Evolutionary conservation across 495 filamentous ascomycete genomes (phyloP), one percentile per base, ranked within the genome.

Genomic region (Hypoxylon fragiforme): DNA sequence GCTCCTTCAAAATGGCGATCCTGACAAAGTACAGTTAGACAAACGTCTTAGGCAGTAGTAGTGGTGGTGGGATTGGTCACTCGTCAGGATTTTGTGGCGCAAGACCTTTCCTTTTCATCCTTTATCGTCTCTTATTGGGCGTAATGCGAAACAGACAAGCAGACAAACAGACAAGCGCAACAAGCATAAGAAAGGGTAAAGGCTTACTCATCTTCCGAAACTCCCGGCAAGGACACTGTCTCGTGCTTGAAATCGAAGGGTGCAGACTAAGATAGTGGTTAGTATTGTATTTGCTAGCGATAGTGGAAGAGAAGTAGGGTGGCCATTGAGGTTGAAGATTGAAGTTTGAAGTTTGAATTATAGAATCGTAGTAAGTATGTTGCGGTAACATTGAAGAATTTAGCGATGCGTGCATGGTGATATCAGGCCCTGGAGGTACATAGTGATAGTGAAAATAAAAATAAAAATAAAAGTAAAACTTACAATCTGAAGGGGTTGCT

Each of bases 201-300:
- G 0, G 44, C 70, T 60, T 69, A 76, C 75, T 78, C 71, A 45
- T 76, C 68, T 39, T 74, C 64, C 14, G 68, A 70, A 8, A 77
- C 44, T 30, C 74, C 74, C 11, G 74, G 74, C 0, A 77, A 48
- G 2, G 51, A 61, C 32, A 66, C 43, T 16, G 65, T 39, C 56
- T 73, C 68, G 16, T 68, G 68, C 59, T 73, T 72, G 64, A 78
- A 76, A 55, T 74, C 60, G 67, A 75, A 78, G 3, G 76, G 74
- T 3, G 65, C 66, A 7, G 75, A 77, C 74, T 76, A 40, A 28
- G 24, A 56, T 14, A 32, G n/a, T n/a, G n/a, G n/a, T n/a, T n/a
- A n/a, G n/a, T 20, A n/a, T 16, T n/a, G 13, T 20, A 30, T 14
- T n/a, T 21, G 57, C 68, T 68, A 68, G 57, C 35, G n/a, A 30